Evolutionary conservation across 2,329 filamentous ascomycete genomes (phyloP).

Genomic region (Penicillium digitatum): DNA sequence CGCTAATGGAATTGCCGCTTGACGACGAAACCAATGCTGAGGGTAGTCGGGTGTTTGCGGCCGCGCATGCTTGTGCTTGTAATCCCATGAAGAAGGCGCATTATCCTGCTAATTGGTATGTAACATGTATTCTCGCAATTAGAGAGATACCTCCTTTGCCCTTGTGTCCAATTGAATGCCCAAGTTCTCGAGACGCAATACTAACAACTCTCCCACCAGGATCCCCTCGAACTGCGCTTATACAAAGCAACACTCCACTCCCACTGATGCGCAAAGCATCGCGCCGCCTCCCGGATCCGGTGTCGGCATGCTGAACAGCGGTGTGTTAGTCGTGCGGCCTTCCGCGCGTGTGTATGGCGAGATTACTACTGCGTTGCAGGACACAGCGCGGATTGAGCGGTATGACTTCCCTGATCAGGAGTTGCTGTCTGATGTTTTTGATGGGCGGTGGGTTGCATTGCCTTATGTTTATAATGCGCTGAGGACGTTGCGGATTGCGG

Average conservation of each 20-base stretch:
- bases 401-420: conserved; percentile 58
- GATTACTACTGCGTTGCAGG: conserved; percentile 44
- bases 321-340: conserved; percentile 54
- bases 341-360: conserved; percentile 46
- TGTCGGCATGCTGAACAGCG: conserved; percentile 55
- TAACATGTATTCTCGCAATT: background rate
- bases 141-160: too few species aligned
- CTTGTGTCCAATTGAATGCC: too few species aligned
- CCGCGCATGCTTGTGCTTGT: conserved; percentile 77
- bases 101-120: conserved; percentile 66
- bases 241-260: conserved; percentile 4
- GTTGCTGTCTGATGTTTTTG: conserved; percentile 53
- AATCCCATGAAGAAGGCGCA: conserved; percentile 71
- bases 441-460: conserved; percentile 53
- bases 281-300: conserved; percentile 48
- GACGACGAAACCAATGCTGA: conserved; percentile 44
- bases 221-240: conserved; percentile 8
- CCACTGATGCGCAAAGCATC: conserved; percentile 7
- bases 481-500: conserved; percentile 52
- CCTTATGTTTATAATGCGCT: conserved; percentile 62
- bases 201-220: conserved; percentile 31
- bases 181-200: too few species aligned
- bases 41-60: conserved; percentile 62
- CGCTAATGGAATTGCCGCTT: conserved; percentile 71
- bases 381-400: conserved; percentile 39